Conservation (phyloP, 768 basidiomycete genomes). For the Rhodotorula toruloides region DNA sequence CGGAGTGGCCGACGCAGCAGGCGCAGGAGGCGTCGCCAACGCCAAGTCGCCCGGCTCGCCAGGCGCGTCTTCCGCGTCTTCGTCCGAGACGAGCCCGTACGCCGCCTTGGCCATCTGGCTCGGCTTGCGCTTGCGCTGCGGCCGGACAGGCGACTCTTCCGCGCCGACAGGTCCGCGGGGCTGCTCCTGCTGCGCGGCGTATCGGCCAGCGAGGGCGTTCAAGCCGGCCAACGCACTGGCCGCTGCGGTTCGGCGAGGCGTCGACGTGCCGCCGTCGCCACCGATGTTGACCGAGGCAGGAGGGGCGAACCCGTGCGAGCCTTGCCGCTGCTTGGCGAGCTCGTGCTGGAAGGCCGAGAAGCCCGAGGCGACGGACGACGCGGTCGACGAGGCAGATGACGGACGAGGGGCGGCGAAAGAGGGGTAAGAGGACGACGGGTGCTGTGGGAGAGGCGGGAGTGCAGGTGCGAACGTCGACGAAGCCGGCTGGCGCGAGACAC, state of each 20-base stretch:
- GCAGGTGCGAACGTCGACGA: too few relatives aligned
- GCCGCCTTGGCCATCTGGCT: conserved; percentile 58
- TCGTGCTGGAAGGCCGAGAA: not conserved
- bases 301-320: too few relatives aligned
- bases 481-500: not conserved
- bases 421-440: not conserved
- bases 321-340: not conserved
- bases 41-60: not conserved
- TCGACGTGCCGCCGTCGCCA: not conserved
- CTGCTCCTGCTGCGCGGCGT: not conserved
- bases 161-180: not conserved
- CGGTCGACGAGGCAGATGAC: not conserved
- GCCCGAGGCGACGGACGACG: not conserved
- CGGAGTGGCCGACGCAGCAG: not conserved
- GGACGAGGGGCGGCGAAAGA: not conserved
- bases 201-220: conserved; percentile 10
- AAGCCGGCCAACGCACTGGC: conserved; percentile 45
- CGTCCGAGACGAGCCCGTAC: conserved; percentile 66
- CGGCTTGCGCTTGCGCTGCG: conserved; percentile 46
- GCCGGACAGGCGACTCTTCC: conserved; percentile 56
- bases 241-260: conserved; percentile 13
- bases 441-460: not conserved
- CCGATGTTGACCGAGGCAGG: too few relatives aligned
- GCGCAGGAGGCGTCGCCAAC: not conserved
- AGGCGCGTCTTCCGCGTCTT: conserved; percentile 50